phyloP scores from a whole-genome alignment of 192 early-diverging fungal genomes.

The Phlyctochytrium planicorne region DNA sequence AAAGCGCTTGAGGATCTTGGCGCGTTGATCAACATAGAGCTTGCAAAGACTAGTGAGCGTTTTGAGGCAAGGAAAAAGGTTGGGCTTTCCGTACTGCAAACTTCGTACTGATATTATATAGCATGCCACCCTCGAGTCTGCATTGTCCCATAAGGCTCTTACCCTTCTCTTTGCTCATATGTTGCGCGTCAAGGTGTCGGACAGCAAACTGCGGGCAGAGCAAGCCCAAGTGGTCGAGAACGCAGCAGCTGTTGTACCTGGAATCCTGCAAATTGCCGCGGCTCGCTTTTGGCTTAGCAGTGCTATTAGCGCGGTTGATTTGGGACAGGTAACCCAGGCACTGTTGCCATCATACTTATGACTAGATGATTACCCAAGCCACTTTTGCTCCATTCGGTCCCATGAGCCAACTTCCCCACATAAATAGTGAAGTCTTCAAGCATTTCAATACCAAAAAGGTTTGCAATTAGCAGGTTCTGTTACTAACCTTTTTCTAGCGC shows the following conservation, averaged over 20 bases:
- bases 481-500: conserved; percentile 1
- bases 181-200: conserved; percentile 64
- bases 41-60: conserved; percentile 10
- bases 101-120: conserved; percentile 19
- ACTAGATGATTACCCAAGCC: conserved; percentile 80
- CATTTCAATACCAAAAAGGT: conserved; percentile 64
- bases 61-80: conserved; percentile 28
- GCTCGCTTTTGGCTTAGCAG: conserved; percentile 81
- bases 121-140: conserved; percentile 36
- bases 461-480: background rate
- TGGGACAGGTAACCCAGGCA: conserved; percentile 62
- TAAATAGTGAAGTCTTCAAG: conserved; percentile 68
- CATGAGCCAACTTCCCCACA: conserved; percentile 82
- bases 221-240: conserved; percentile 68
- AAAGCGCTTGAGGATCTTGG: conserved; percentile 7
- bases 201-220: conserved; percentile 47
- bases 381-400: conserved; percentile 73
- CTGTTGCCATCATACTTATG: background rate
- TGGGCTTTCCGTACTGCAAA: background rate
- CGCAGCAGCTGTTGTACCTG: conserved; percentile 74
- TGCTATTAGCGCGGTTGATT: conserved; percentile 71
- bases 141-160: conserved; percentile 46
- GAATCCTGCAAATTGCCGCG: conserved; percentile 84
- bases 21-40: conserved; percentile 6
- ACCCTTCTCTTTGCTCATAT: conserved; percentile 84